Base-by-base conservation (phyloP, 306 rosid species). In the Trifolium repens region DNA sequence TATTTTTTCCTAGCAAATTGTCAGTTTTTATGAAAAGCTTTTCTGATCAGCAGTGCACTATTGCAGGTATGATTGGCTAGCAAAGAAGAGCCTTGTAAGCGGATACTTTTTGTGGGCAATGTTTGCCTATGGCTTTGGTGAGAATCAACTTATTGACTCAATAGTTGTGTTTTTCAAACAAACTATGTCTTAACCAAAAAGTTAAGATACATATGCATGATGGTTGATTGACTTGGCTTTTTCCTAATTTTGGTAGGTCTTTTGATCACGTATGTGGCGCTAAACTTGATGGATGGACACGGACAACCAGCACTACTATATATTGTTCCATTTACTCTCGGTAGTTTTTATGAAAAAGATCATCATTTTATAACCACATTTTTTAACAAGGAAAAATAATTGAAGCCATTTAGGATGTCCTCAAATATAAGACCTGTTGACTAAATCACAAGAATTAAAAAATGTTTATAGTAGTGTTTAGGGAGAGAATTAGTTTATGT, bases 291-390 rank as follows among this genome's bases (percentile, higher is more conserved):
- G 99, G 96, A 92, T 14, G 99, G 99, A 42, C 97, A 90, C 50
- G 99, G 99, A 64, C 99, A 96, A 79, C 99, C 97, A 0, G 99
- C 99, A n/a, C 87, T 96, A 43, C 87, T 96, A 69, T 92, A 96
- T 87, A 90, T 96, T 8, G 97, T 96, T 63, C 99, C 99, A 14
- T 96, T 96, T 72, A 96, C 91, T 8, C 96, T 96, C 0, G 98
- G 99, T 92, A 87, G 55, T 69, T 73, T 65, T 72, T 16, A 70
- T 55, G 74, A 61, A 34, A 66, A 46, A 49, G 0, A 69, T 57
- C 16, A 37, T 30, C 59, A 13, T 16, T 63, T 58, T 52, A 32
- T 53, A 35, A 27, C 16, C 12, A 9, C 22, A 24, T 55, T 81
- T 52, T 75, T 42, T 69, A 60, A 54, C 26, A 26, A 35, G 59